Evolutionary conservation across 1,284 basidiomycete species (phyloP), one percentile per base, ranked within the genome.

Genomic region (Marasmius sp.): DNA sequence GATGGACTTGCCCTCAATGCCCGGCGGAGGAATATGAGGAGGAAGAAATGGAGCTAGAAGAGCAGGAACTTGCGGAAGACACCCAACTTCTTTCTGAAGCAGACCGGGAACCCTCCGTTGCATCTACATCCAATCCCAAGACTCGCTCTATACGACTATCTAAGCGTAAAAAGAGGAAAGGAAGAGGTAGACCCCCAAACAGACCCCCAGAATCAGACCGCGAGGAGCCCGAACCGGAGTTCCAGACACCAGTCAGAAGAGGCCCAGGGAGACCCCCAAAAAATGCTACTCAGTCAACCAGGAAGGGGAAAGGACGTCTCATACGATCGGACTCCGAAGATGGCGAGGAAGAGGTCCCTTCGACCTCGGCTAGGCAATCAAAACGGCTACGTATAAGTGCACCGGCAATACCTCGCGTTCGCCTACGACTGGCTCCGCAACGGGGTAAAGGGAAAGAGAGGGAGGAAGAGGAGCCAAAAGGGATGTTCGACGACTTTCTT

Each of bases 401-500:
- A 49, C 14, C 70, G 45, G 66, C 70, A 37, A 72, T 74, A 51
- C 75, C 76, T 53, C 79, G 75, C 53, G 81, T 89, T 14, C 81
- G 84, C 33, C 74, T 89, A 58, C 83, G 83, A 38, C 72, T 89
- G 36, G 80, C 86, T 0, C 72, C 79, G 6, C 76, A 77, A 27
- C 81, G 81, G 61, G 81, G 82, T 18, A 91, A 89, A 70, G 87
- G 85, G 27, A 63, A 63, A 49, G 59, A 56, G 41, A 63, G 53
- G 48, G 84, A 83, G 68, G 80, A 80, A 54, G 64, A 65, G 59
- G 64, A 65, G 34, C 36, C 33, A 47, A 79, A 77, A 47, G 86
- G 87, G n/a, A 80, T 95, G 61, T 94, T 97, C 75, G 91, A 96
- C 61, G 92, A 95, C 45, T 79, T 96, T 59, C 79, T 98, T 57